Evolutionary conservation across 352 stramenopile genomes (phyloP), one percentile per base, ranked within the genome.

Genomic region (Thalassiosira hispida): DNA sequence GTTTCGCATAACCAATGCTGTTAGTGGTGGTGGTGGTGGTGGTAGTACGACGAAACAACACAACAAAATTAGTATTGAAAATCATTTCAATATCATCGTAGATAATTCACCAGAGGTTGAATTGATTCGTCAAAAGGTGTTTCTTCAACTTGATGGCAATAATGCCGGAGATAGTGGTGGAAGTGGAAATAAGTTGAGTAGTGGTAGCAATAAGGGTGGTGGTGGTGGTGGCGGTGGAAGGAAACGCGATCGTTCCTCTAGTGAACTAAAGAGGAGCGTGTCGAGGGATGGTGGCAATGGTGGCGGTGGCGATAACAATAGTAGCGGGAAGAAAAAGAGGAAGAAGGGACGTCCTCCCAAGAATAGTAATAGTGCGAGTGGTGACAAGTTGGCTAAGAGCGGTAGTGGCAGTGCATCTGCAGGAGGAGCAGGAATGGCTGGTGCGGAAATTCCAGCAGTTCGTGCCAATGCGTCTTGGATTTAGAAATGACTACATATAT

Each of bases 261-360:
- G 8, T n/a, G 23, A 33, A 27, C 44, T 29, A 38, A 3, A 23
- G 11, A 23, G 53, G 14, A 62, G 53, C 2, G 11, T 11, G 8
- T 23, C 56, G 1, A 47, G 11, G 11, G 60, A 5, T 16, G 44
- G 18, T 25, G 60, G 63, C 18, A 35, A 63, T 14, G 31, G 33
- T 40, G 64, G 18, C n/a, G 52, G 29, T 1, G 60, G 9, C 8
- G 44, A 16, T 25, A 42, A 47, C 18, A 35, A 63, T 14, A 18
- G 33, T 40, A 49, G 18, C n/a, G 18, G 25, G 14, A 63, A 51
- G 8, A 77, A 77, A 46, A 77, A 63, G 57, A 68, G 68, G 52
- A 77, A 77, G 38, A 77, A 77, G 31, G 68, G 68, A 42, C 42
- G 68, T 11, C 68, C 68, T 11, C 38, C 38, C 2, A 74, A 74